Base-by-base conservation (phyloP, 73 alveolate species). In the Blepharisma japonicum region DNA sequence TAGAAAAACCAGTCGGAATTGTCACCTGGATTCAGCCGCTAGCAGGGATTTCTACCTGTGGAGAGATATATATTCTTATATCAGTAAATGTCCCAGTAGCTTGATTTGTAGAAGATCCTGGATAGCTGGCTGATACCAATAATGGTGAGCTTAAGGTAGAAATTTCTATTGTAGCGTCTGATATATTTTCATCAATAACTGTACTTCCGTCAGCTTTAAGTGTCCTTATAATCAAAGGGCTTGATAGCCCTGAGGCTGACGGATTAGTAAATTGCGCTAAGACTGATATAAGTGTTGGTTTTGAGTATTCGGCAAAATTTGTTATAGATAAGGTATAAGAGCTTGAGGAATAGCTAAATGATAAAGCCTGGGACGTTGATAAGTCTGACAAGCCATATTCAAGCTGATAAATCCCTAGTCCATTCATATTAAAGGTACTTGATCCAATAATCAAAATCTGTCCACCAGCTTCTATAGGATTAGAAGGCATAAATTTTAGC, bases 401-500 rank as follows among this genome's bases (percentile, higher is more conserved):
- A 23, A 70, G 21, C 11, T 38, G 39, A 47, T 38, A 70, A 1
- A 47, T 38, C 18, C 32, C 23, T 3, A 32, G 42, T 5, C 74
- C 74, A 61, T n/a, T 55, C 49, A 82, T 20, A 25, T 53, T 6
- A 82, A 55, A 82, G 66, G 47, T 77, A 25, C 45, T 18, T 14
- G 86, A 70, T 9, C 55, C 38, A 38, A 68, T 6, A 14, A 82
- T 67, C 32, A 68, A 5, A 7, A 82, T 79, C 6, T 45, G 32
- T 9, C 89, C 89, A 23, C 56, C 77, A 20, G 0, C 46, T 11
- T 71, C 81, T 6, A 82, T 55, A 45, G 67, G 49, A 56, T 82
- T 82, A 21, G 11, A 14, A 45, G 78, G n/a, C 55, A 71, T 42
- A n/a, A 82, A 79, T 7, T n/a, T 79, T 0, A 82, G 76, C 27